Evolutionary conservation across 495 filamentous ascomycete genomes (phyloP).

Genomic region (Parachaetomium inaequale): DNA sequence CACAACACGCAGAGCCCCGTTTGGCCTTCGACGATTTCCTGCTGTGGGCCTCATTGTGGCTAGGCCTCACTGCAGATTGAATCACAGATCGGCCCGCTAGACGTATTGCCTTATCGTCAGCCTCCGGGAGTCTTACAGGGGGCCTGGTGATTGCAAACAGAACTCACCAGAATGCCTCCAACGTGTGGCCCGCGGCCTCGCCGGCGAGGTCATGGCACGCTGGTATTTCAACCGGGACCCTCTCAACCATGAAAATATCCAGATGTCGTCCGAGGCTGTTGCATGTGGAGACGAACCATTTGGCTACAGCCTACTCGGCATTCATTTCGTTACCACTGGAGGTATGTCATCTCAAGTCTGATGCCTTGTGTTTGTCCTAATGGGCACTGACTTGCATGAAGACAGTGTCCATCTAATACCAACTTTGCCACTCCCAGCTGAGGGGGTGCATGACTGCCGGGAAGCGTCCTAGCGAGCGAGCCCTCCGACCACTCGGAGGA

Average conservation of each 20-base stretch:
- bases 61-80: conserved; percentile 3
- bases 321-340: not conserved
- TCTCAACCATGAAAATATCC: not conserved
- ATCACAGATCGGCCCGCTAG: not conserved
- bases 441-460: not conserved
- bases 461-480: not conserved
- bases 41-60: not conserved
- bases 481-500: not conserved
- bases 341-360: not conserved
- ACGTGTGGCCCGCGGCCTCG: not conserved
- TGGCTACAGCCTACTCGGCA: too few species aligned
- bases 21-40: not conserved
- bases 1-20: not conserved
- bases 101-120: not conserved
- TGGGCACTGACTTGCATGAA: not conserved
- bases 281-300: too few species aligned
- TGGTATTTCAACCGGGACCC: not conserved
- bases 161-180: not conserved
- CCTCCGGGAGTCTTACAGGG: not conserved
- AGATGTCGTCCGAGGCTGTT: not conserved
- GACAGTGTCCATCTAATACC: not conserved
- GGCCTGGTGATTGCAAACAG: not conserved
- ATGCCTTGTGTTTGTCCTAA: not conserved
- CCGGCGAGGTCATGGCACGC: not conserved
- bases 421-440: not conserved